A percentile compares a stretch with the other conserved stretches of the same genome.
Evolutionary conservation across 2,329 filamentous ascomycete species (phyloP).

Genomic region (Aspergillus novofumigatus): DNA sequence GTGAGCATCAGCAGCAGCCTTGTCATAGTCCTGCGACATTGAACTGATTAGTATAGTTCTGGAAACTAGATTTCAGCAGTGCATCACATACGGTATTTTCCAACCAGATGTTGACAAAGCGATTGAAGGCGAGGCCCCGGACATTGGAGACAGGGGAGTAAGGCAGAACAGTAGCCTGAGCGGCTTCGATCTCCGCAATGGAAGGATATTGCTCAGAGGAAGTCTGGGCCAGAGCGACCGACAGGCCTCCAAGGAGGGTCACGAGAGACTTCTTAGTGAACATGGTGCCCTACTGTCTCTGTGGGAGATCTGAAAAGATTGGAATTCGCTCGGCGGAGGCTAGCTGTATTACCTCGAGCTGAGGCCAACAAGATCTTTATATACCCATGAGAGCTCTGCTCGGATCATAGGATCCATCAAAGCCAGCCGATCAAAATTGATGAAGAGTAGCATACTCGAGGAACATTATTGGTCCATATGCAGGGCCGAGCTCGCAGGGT

Average conservation of each 20-base stretch:
- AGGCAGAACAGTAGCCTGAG: conserved; percentile 55
- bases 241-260: conserved; percentile 19
- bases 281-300: conserved; percentile 10
- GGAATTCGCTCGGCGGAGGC: neutral
- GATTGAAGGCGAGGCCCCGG: conserved; percentile 36
- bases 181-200: conserved; percentile 22
- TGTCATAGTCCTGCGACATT: conserved; percentile 50
- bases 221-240: conserved; percentile 19
- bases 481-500: too few species aligned
- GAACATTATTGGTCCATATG: neutral
- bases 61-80: neutral
- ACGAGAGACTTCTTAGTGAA: conserved; percentile 16
- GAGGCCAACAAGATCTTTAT: neutral
- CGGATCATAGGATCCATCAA: neutral
- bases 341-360: neutral
- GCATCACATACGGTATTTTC: conserved; percentile 62
- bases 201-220: conserved; percentile 23
- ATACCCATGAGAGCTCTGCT: neutral
- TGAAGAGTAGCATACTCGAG: neutral
- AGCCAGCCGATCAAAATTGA: neutral
- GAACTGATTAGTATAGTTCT: neutral
- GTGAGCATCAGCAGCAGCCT: conserved; percentile 56
- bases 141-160: conserved; percentile 47
- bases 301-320: neutral
- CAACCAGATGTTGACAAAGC: conserved; percentile 69